phyloP scores from a whole-genome alignment of 1,284 basidiomycete genomes.

The Trametes polyzona region DNA sequence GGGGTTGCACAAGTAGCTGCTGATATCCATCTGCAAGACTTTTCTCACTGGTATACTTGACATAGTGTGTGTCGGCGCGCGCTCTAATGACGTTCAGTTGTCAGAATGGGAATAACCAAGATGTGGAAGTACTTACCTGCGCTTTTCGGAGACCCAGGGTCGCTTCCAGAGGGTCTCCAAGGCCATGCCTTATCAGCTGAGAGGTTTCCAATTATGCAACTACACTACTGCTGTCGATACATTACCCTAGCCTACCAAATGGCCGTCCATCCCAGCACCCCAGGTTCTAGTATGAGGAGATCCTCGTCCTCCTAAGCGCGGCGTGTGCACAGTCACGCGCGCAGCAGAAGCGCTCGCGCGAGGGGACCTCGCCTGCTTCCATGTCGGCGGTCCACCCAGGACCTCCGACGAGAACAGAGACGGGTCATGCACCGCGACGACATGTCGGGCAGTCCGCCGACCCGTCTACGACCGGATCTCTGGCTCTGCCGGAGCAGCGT shows the following conservation, averaged over 20 bases:
- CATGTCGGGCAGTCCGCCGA: too few relatives aligned
- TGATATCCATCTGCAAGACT: too few relatives aligned
- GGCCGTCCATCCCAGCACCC: not conserved
- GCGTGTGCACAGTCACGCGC: not conserved
- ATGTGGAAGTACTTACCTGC: too few relatives aligned
- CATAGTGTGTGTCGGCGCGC: too few relatives aligned
- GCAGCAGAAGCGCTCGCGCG: too few relatives aligned
- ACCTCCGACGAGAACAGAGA: too few relatives aligned
- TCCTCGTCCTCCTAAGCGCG: not conserved
- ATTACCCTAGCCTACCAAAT: constrained; percentile 4
- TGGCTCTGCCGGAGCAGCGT: not conserved
- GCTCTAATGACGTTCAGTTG: too few relatives aligned
- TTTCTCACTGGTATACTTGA: too few relatives aligned
- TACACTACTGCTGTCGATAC: constrained; percentile 13
- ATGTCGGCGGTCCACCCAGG: too few relatives aligned
- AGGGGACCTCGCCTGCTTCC: too few relatives aligned
- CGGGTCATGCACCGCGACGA: too few relatives aligned
- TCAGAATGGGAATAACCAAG: not conserved
- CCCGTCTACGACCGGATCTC: not conserved
- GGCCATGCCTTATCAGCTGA: not conserved
- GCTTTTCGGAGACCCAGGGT: not conserved
- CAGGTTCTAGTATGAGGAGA: not conserved
- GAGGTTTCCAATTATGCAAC: constrained; percentile 10
- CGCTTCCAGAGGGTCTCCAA: not conserved
- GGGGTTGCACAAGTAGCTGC: too few relatives aligned